Evolutionary conservation across 2,329 filamentous ascomycete species (phyloP), one percentile per base, ranked within the genome.

Genomic region (Orbilia oligospora): DNA sequence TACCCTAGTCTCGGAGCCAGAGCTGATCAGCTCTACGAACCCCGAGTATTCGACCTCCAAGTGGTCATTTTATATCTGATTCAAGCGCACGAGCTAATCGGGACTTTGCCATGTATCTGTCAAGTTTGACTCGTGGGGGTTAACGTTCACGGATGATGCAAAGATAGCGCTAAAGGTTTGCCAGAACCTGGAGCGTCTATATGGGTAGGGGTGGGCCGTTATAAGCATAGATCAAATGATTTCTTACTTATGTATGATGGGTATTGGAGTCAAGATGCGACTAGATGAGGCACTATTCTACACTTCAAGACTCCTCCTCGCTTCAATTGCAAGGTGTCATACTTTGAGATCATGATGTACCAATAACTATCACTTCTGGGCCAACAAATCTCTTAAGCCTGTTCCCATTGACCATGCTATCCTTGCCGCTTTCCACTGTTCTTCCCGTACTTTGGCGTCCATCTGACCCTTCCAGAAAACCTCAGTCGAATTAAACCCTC

Each of bases 381-480:
- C 36, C 20, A 61, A n/a, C 33, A 61, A n/a, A 44, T 24, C 20
- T 27, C 56, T 55, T 30, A 68, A 20, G 6, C 64, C 64, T 5
- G 38, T 46, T 14, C 64, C 64, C 16, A 27, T 68, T 16, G 64
- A 38, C 64, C 64, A 68, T 8, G 48, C 33, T 14, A 55, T 38
- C 49, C 48, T 53, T 18, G 48, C 16, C 4, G 27, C 53, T 41
- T 58, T 41, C 55, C 67, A 63, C 46, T 49, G 33, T 5, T 53
- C 38, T 55, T 71, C 55, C 27, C 55, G 55, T 14, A 61, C 41
- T 12, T 46, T 38, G 1, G 16, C 10, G 44, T 71, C 44, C 44
- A 44, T 14, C 30, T 71, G 67, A 9, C 67, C 67, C 44, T 44
- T 71, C 44, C 46, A 16, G 24, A 53, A 71, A 16, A 71, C 22